Evolutionary conservation across 257 asterid species (phyloP), one percentile per base, ranked within the genome.

Genomic region (Leonotis leonurus): DNA sequence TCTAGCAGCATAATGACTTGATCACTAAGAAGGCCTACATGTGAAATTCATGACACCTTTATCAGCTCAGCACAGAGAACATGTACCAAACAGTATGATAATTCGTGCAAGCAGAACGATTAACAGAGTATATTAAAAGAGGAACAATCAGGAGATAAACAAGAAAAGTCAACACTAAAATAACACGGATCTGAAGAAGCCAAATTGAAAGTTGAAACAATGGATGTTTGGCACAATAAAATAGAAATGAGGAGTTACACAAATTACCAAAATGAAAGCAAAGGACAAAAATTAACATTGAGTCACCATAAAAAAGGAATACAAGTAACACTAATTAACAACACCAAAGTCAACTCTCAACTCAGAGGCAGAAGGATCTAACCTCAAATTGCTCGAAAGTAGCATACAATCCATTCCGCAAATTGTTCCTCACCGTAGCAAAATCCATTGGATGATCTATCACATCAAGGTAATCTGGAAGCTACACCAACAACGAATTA

Each of bases 381-480:
- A 84, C 99, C 92, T 90, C 96, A 62, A 94, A 80, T 45, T 85
- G 96, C 53, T 88, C 93, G 73, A 94, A 78, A 21, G 86, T 81
- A 21, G 73, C 69, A 75, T 94, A 94, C 27, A 78, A 66, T 63
- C 90, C 96, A 74, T 76, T 85, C 50, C 78, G 71, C 69, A 94
- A 77, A 80, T 90, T 94, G 73, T 78, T 87, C 83, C 99, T 85
- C 77, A 87, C 85, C 1, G 99, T 90, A 56, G 95, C 84, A 56
- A 94, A 94, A 77, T 94, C 99, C 97, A 94, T 94, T 37, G 99
- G 99, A 72, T 83, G 75, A 62, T 89, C 78, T 62, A 94, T 94
- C 57, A 90, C 82, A 73, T 88, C 99, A 68, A 77, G 87, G 64
- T 94, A 94, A 82, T 94, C 99, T 35, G 99, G 99, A 80, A 94